Evolutionary conservation across 768 basidiomycete genomes (phyloP).

Genomic region (Tulasnella sp.): DNA sequence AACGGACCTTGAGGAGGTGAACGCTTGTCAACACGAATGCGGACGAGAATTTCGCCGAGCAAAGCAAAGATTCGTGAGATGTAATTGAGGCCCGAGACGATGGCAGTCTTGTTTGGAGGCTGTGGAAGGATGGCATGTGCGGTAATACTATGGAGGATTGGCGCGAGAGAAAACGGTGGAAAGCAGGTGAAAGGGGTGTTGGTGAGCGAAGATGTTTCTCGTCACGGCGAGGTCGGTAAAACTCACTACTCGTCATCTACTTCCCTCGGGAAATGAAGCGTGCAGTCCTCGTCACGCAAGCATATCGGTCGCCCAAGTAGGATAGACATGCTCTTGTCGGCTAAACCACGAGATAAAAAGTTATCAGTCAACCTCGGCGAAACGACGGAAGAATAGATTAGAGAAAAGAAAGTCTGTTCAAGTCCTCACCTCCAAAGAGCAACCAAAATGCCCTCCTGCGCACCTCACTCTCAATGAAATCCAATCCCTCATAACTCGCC

Average conservation of each 20-base stretch:
- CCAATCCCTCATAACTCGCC: slow-evolving; percentile 68
- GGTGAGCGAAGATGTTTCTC: slow-evolving; percentile 22
- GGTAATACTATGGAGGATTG: slow-evolving; percentile 53
- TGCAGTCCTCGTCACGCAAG: slow-evolving; percentile 84
- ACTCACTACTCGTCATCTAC: slow-evolving; percentile 84
- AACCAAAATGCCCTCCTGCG: slow-evolving; percentile 85
- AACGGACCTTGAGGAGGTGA: slow-evolving; percentile 80
- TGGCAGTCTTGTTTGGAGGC: slow-evolving; percentile 76
- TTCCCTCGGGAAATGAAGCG: slow-evolving; percentile 79
- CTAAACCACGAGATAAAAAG: slow-evolving; percentile 33
- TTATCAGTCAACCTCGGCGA: background rate
- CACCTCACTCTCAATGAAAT: slow-evolving; percentile 82
- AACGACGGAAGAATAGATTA: slow-evolving; percentile 15
- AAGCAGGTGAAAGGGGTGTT: background rate
- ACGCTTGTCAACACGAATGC: slow-evolving; percentile 79
- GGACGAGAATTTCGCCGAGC: slow-evolving; percentile 77
- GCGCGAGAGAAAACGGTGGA: slow-evolving; percentile 3
- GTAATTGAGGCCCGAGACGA: slow-evolving; percentile 82
- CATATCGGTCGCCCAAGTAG: slow-evolving; percentile 77
- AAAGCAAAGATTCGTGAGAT: slow-evolving; percentile 78
- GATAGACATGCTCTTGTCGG: slow-evolving; percentile 86
- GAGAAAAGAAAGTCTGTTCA: slow-evolving; percentile 26
- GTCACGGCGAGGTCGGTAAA: slow-evolving; percentile 18
- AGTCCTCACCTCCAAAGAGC: slow-evolving; percentile 62
- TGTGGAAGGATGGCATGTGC: slow-evolving; percentile 74